These are phyloP conservation scores for Ormosia emarginata DNA, from an alignment of 306 rosid genomes.

Conservation along the genomic window DNA sequence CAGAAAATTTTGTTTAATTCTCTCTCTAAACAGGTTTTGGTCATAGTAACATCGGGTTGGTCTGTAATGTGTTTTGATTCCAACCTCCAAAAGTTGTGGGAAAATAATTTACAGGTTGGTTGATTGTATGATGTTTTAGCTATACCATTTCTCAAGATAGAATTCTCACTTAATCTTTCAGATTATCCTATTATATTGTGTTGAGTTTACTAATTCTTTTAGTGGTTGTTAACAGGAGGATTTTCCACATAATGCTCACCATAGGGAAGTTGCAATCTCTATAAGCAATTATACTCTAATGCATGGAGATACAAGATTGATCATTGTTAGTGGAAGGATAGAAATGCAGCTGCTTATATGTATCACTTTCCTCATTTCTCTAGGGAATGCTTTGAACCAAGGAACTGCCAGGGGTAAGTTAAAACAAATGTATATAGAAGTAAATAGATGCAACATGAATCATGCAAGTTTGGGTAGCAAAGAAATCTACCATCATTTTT, in stretches of 20 bases:
- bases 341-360: slow-evolving; percentile 93
- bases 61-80: slow-evolving; percentile 96
- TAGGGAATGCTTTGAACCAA: slow-evolving; percentile 96
- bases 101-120: slow-evolving; percentile 83
- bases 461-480: not conserved
- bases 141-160: not conserved
- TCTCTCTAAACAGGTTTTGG: slow-evolving; percentile 85
- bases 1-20: no score
- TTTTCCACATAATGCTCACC: slow-evolving; percentile 97
- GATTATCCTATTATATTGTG: not conserved
- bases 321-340: slow-evolving; percentile 97
- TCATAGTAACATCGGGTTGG: slow-evolving; percentile 97
- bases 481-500: not conserved
- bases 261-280: slow-evolving; percentile 86
- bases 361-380: slow-evolving; percentile 40
- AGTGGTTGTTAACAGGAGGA: slow-evolving; percentile 56
- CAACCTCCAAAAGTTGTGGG: slow-evolving; percentile 91
- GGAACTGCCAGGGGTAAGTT: slow-evolving; percentile 94
- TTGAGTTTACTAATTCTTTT: slow-evolving; percentile 15
- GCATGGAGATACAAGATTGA: slow-evolving; percentile 93
- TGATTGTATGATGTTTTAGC: slow-evolving; percentile 8
- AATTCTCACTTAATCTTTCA: not conserved
- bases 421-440: slow-evolving; percentile 16
- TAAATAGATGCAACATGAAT: slow-evolving; percentile 16
- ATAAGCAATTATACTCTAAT: slow-evolving; percentile 80